Evolutionary conservation across 2,329 filamentous ascomycete genomes (phyloP).

Genomic region (Sclerotinia subarctica): DNA sequence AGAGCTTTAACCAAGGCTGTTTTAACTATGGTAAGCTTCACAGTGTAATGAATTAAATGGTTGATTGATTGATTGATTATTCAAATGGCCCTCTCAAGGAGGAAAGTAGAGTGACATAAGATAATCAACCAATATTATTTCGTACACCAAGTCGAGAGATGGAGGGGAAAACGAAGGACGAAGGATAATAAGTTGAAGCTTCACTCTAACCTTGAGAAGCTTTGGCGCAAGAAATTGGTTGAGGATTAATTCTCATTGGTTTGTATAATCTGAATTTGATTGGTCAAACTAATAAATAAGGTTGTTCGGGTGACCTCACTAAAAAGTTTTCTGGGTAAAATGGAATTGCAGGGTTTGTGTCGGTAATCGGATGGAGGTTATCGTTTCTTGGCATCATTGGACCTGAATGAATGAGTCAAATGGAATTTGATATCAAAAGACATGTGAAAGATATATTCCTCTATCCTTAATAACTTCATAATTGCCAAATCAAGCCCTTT

Average conservation of each 20-base stretch:
- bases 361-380: background rate
- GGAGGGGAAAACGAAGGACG: background rate
- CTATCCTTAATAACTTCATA: background rate
- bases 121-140: background rate
- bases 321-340: background rate
- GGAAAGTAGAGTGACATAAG: slow-evolving; percentile 31
- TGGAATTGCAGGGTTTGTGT: background rate
- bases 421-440: background rate
- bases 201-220: background rate
- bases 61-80: slow-evolving; percentile 5
- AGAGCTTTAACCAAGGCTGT: no score
- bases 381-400: background rate
- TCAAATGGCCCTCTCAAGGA: slow-evolving; percentile 34
- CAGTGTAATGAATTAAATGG: no score
- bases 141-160: slow-evolving; percentile 12
- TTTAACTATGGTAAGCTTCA: background rate
- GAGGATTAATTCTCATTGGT: slow-evolving; percentile 16
- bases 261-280: background rate
- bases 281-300: background rate
- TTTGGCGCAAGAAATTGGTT: slow-evolving; percentile 4
- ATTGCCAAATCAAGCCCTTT: background rate
- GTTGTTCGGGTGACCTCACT: slow-evolving; percentile 13
- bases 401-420: no score
- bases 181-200: background rate
- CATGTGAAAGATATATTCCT: background rate